Evolutionary conservation across 306 rosid genomes (phyloP).

Genomic region (Castanea mollissima): DNA sequence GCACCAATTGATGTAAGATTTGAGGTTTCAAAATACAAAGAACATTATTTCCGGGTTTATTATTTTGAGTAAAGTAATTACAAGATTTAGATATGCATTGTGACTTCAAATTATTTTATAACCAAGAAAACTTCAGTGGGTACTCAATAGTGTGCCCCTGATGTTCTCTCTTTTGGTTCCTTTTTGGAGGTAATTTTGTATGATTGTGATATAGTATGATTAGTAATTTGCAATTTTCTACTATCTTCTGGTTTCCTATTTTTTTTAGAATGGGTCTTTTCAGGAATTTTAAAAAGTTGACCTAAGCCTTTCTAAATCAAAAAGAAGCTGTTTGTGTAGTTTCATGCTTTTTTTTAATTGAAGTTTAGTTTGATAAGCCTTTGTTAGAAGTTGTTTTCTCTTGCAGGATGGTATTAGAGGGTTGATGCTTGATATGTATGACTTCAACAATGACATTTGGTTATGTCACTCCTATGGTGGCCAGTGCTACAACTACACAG

Average conservation of each 20-base stretch:
- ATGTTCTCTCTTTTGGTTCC: neutral
- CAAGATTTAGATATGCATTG: neutral
- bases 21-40: neutral
- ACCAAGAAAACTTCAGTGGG: neutral
- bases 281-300: neutral
- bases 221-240: neutral
- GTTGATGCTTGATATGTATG: constrained; percentile 90
- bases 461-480: constrained; percentile 82
- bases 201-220: no score
- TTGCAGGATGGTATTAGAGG: constrained; percentile 87
- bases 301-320: neutral
- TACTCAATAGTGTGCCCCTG: neutral
- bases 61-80: neutral
- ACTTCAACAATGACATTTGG: constrained; percentile 80
- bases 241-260: neutral
- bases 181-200: neutral
- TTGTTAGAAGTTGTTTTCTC: constrained; percentile 20
- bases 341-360: neutral
- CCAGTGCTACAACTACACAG: constrained; percentile 76
- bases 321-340: neutral
- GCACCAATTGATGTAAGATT: neutral
- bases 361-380: neutral
- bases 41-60: neutral
- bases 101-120: no score
- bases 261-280: neutral